Evolutionary conservation across 2,329 filamentous ascomycete genomes (phyloP).

Genomic region (Stagonosporopsis tanaceti): DNA sequence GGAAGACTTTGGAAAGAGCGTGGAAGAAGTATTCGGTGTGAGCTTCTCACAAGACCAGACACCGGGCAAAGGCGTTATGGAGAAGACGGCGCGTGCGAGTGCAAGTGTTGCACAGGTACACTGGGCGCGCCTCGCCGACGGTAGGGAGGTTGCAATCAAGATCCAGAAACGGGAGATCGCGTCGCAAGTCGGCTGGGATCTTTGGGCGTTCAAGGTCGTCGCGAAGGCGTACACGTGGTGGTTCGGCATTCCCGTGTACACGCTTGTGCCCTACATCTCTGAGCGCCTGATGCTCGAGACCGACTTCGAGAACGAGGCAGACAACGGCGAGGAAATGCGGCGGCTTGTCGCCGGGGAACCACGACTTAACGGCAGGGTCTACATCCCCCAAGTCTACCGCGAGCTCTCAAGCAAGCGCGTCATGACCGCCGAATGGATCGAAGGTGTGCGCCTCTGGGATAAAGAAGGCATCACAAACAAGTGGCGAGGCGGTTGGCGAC

Average conservation of each 20-base stretch:
- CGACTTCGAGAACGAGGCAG: slow-evolving; percentile 90
- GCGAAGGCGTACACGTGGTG: slow-evolving; percentile 82
- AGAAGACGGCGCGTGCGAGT: slow-evolving; percentile 76
- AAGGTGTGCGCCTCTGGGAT: slow-evolving; percentile 92
- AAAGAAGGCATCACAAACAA: slow-evolving; percentile 78
- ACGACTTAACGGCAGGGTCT: slow-evolving; percentile 79
- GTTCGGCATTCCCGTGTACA: slow-evolving; percentile 94
- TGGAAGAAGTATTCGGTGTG: slow-evolving; percentile 92
- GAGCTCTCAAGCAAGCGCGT: slow-evolving; percentile 84
- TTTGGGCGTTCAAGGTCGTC: slow-evolving; percentile 94
- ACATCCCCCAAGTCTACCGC: slow-evolving; percentile 84
- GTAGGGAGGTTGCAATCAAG: slow-evolving; percentile 92
- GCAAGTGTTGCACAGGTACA: slow-evolving; percentile 97
- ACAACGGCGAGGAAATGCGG: slow-evolving; percentile 87
- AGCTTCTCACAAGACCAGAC: slow-evolving; percentile 71
- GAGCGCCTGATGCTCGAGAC: slow-evolving; percentile 93
- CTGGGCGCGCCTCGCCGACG: slow-evolving; percentile 86
- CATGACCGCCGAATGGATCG: slow-evolving; percentile 97
- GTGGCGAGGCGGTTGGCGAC: slow-evolving; percentile 80
- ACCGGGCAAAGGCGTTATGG: slow-evolving; percentile 70
- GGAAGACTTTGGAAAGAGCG: slow-evolving; percentile 83
- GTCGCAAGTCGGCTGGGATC: slow-evolving; percentile 89
- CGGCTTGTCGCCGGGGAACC: slow-evolving; percentile 77
- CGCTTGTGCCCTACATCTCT: slow-evolving; percentile 88
- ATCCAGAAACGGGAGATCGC: slow-evolving; percentile 95